Evolutionary conservation across 345 rosid species (phyloP), one percentile per base, ranked within the genome.

Genomic region (Eutrema yunnanense): DNA sequence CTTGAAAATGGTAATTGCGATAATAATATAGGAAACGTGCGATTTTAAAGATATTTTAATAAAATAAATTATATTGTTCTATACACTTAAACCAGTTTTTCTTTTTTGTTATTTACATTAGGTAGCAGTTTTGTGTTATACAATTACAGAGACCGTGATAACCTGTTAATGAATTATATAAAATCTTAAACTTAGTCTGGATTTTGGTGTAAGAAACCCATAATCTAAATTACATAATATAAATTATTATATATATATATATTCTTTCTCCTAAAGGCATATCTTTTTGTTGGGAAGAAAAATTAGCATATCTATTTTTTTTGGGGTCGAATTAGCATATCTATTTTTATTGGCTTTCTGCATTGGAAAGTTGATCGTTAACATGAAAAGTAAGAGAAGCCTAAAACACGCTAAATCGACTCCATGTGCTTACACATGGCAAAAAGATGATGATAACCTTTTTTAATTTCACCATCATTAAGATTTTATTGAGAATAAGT

Each of bases 371-470:
- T 74, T 49, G 46, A 74, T 74, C 14, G 40, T 67, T 41, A 50
- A 51, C 47, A 67, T 59, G 44, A 52, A 67, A 67, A 74, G 63
- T 57, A 74, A 52, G 69, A 43, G 69, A 74, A 36, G 73, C 63
- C 68, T 67, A 67, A 61, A 67, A 73, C 78, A 74, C 73, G 73
- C 78, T 43, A 60, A 68, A 60, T 74, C 63, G 55, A 36, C 19
- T 38, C 68, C 74, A 75, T 75, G 69, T 75, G 74, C 74, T 13
- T 43, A 61, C 79, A 75, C 63, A 67, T 66, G 78, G 42, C 61
- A 49, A 41, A 49, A 19, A 19, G 22, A 19, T 19, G 22, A 19
- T 19, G 73, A 67, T 74, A 41, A 50, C 67, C 62, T 74, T 74
- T 59, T 59, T 66, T 46, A 19, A 19, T 38, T 73, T 53, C 78